Conservation (phyloP, 768 basidiomycete species). For the Boletus reticuloceps region DNA sequence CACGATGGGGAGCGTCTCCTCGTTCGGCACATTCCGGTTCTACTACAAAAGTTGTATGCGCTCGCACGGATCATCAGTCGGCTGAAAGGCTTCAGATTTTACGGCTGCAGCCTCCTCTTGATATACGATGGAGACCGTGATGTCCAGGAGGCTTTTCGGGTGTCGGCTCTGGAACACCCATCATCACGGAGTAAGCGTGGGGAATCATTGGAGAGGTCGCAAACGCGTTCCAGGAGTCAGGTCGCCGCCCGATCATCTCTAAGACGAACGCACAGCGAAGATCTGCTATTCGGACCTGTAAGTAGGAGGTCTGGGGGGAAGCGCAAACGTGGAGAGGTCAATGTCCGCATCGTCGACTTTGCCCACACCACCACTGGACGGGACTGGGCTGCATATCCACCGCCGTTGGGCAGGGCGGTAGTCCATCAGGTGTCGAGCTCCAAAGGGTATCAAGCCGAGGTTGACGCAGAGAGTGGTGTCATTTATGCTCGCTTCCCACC, state of each 20-base stretch:
- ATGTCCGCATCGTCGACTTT: conserved; percentile 96
- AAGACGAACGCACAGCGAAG: conserved; percentile 78
- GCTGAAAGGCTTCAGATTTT: conserved; percentile 95
- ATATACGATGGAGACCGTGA: conserved; percentile 97
- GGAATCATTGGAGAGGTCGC: conserved; percentile 69
- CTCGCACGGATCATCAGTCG: conserved; percentile 88
- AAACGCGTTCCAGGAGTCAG: conserved; percentile 39
- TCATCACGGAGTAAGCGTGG: conserved; percentile 69
- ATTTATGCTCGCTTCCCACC: conserved; percentile 94
- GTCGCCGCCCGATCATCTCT: conserved; percentile 45
- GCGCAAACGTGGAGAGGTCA: conserved; percentile 85
- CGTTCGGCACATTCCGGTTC: conserved; percentile 86
- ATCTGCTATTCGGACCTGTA: conserved; percentile 66
- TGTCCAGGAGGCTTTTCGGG: conserved; percentile 71
- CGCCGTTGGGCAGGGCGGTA: conserved; percentile 37
- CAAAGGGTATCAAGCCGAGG: conserved; percentile 78
- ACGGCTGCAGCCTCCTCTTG: conserved; percentile 93
- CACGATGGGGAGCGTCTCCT: conserved; percentile 80
- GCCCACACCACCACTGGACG: conserved; percentile 96
- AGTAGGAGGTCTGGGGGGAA: conserved; percentile 61
- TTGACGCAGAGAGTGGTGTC: conserved; percentile 79
- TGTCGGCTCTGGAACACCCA: conserved; percentile 60
- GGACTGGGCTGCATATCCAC: conserved; percentile 77
- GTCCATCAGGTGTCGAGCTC: conserved; percentile 51
- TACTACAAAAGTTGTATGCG: conserved; percentile 91